Conservation (phyloP, 768 basidiomycete genomes). For the Udeniomyces megalosporus region DNA sequence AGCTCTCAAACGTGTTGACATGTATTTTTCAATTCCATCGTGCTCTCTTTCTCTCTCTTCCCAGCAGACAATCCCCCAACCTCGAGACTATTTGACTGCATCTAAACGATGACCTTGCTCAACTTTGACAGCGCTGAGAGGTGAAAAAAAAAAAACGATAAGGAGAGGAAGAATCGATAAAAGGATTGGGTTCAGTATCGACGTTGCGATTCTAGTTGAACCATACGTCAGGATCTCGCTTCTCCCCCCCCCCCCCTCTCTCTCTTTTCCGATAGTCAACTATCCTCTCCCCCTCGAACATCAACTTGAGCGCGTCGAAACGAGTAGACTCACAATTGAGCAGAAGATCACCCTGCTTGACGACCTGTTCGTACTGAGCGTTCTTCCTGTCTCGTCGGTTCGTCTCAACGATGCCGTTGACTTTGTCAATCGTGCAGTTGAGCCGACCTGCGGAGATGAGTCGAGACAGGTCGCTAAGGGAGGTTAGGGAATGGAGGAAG, state of each 20-base stretch:
- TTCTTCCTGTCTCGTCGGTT: slow-evolving; percentile 61
- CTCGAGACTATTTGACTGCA: too few species aligned
- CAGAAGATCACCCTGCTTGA: slow-evolving; percentile 80
- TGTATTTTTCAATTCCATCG: too few species aligned
- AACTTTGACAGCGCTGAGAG: slow-evolving; percentile 7
- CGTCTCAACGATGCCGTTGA: slow-evolving; percentile 85
- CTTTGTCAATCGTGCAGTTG: slow-evolving; percentile 81
- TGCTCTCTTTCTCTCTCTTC: too few species aligned
- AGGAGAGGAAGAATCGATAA: not conserved
- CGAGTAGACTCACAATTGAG: slow-evolving; percentile 41
- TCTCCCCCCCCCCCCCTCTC: too few species aligned
- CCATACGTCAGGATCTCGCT: too few species aligned
- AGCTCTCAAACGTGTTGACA: too few species aligned
- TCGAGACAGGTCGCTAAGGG: slow-evolving; percentile 63
- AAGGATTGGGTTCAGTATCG: too few species aligned
- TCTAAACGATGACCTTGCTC: slow-evolving; percentile 13
- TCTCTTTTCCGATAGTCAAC: too few species aligned
- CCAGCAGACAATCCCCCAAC: too few species aligned
- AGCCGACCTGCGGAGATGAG: slow-evolving; percentile 80
- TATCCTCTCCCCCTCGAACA: too few species aligned
- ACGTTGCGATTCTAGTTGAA: too few species aligned
- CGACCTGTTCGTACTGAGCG: slow-evolving; percentile 78
- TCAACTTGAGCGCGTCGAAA: not conserved
- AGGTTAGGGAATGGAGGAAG: slow-evolving; percentile 1
- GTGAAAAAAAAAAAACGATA: not conserved